phyloP scores from a whole-genome alignment of 805 yeast species.

The Candida chauliodis region DNA sequence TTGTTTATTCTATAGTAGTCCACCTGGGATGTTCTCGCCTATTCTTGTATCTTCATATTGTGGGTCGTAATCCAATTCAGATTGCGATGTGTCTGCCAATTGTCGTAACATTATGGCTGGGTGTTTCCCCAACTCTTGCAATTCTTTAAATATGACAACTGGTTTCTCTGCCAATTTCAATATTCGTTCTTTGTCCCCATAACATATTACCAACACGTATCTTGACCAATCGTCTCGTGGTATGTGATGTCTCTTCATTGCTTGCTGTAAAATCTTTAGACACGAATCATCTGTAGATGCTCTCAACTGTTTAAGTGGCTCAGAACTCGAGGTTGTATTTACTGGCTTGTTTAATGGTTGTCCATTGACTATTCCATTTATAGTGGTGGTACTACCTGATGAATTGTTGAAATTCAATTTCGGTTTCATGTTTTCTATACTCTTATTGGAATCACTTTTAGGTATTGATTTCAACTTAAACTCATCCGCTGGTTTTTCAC shows the following conservation, averaged over 20 bases:
- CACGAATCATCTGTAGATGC: conserved; percentile 92
- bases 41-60: conserved; percentile 36
- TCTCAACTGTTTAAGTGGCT: conserved; percentile 77
- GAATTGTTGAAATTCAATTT: conserved; percentile 2
- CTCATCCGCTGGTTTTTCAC: conserved; percentile 4
- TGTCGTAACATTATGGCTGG: conserved; percentile 93
- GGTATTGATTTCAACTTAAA: conserved; percentile 8
- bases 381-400: conserved; percentile 4
- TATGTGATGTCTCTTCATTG: conserved; percentile 80
- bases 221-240: conserved; percentile 80
- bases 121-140: conserved; percentile 79
- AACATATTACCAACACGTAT: conserved; percentile 84
- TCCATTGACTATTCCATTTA: conserved; percentile 10
- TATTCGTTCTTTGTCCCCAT: conserved; percentile 85
- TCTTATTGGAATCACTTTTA: conserved; percentile 4
- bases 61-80: conserved; percentile 15
- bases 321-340: conserved; percentile 21
- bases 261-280: conserved; percentile 79
- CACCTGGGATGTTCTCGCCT: conserved; percentile 45
- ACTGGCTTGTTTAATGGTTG: neutral
- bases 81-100: conserved; percentile 46
- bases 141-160: conserved; percentile 75
- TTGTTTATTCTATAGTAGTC: conserved; percentile 15
- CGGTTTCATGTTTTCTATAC: conserved; percentile 4
- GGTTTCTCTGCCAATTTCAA: conserved; percentile 85